Conservation (phyloP, 129 eudicot species). For the Flaveria robusta region DNA sequence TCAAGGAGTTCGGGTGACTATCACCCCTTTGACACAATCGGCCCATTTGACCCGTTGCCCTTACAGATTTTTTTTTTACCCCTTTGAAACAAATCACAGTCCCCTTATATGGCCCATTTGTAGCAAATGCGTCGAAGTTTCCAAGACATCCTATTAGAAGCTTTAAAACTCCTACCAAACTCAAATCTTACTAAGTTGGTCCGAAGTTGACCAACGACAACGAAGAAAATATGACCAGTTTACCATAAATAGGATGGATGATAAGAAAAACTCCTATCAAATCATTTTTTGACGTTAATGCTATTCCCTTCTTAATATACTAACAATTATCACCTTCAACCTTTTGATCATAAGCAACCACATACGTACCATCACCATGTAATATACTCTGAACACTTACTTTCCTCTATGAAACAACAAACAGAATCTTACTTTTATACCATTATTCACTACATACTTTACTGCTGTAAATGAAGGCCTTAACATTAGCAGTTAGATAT, state of each 20-base stretch:
- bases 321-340: slow-evolving; percentile 8
- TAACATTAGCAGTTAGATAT: not conserved
- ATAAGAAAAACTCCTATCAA: not conserved
- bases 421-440: slow-evolving; percentile 9
- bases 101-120: not conserved
- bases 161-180: not conserved
- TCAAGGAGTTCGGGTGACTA: not conserved
- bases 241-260: slow-evolving; percentile 8
- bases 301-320: slow-evolving; percentile 8
- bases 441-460: slow-evolving; percentile 8
- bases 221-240: not conserved
- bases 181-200: not conserved
- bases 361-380: slow-evolving; percentile 27
- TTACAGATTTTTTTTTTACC: not conserved
- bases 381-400: slow-evolving; percentile 17
- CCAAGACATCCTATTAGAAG: not conserved
- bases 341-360: slow-evolving; percentile 10
- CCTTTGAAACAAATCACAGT: not conserved
- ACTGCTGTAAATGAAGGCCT: not conserved
- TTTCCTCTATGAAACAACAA: not conserved
- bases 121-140: not conserved
- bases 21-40: not conserved
- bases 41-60: not conserved
- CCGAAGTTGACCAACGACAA: not conserved
- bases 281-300: slow-evolving; percentile 11